Conservation (phyloP, 2,329 filamentous ascomycete species). For the Pestalotiopsis sp. region DNA sequence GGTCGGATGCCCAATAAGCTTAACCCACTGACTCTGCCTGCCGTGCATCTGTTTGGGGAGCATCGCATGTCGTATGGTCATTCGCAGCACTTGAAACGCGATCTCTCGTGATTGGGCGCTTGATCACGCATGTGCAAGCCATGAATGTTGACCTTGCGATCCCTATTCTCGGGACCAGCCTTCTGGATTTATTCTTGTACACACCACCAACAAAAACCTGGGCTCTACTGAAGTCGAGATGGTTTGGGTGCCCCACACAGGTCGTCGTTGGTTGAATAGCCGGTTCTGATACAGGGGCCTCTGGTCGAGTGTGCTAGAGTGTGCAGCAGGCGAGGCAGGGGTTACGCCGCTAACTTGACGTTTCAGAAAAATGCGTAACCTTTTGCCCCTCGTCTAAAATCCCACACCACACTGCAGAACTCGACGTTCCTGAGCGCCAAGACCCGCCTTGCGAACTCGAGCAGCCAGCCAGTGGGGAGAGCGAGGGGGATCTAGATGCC, state of each 20-base stretch:
- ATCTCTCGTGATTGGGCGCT: background rate
- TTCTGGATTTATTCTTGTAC: background rate
- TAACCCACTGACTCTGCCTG: background rate
- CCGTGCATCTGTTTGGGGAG: background rate
- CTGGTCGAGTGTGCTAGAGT: background rate
- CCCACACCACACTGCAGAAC: background rate
- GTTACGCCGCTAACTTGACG: slow-evolving; percentile 1
- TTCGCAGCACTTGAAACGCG: background rate
- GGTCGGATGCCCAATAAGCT: background rate
- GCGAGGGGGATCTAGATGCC: background rate
- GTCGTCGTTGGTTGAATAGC: background rate
- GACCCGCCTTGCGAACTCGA: background rate
- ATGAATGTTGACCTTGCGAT: background rate
- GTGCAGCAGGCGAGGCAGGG: background rate
- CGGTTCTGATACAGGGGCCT: background rate
- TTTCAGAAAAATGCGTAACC: slow-evolving; percentile 11
- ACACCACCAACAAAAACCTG: background rate
- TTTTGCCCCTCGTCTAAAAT: background rate
- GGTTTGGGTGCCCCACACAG: background rate
- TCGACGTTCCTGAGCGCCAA: slow-evolving; percentile 11
- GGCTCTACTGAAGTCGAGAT: too few species aligned
- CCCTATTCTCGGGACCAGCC: background rate
- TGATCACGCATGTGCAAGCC: background rate
- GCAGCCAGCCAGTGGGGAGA: background rate
- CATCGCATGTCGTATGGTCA: background rate